Conservation (phyloP, 345 rosid genomes). For the Corymbia maculata region DNA sequence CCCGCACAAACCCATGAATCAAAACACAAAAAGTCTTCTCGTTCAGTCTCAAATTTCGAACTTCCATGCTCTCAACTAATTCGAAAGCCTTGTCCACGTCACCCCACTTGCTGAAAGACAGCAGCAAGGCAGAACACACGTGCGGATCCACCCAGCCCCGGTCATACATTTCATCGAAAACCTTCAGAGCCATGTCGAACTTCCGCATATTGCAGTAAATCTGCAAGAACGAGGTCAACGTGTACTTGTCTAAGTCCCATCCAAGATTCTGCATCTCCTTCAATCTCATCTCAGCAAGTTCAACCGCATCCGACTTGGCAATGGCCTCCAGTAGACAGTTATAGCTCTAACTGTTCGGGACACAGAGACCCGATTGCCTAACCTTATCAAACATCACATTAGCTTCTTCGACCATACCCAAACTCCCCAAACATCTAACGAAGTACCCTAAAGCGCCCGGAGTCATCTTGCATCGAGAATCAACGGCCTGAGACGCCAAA, state of each 20-base stretch:
- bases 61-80: constrained; percentile 62
- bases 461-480: constrained; percentile 47
- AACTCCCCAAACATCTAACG: constrained; percentile 65
- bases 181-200: constrained; percentile 38
- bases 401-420: constrained; percentile 62
- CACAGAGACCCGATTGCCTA: constrained; percentile 45
- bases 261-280: constrained; percentile 58
- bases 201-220: constrained; percentile 51
- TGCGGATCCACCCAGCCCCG: constrained; percentile 67
- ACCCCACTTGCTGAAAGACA: constrained; percentile 63
- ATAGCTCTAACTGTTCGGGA: constrained; percentile 56
- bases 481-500: constrained; percentile 32
- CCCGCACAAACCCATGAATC: constrained; percentile 73
- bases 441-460: constrained; percentile 81
- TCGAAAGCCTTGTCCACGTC: constrained; percentile 66
- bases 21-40: constrained; percentile 57
- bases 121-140: constrained; percentile 41
- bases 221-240: constrained; percentile 69
- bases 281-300: constrained; percentile 52
- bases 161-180: constrained; percentile 42
- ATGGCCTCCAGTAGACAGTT: constrained; percentile 76
- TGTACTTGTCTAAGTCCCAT: constrained; percentile 46
- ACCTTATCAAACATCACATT: constrained; percentile 53
- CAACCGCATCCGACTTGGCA: constrained; percentile 41
- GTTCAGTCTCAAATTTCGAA: constrained; percentile 36